Percentiles rank a stretch among this genome's conserved stretches.
phyloP scores from a whole-genome alignment of 345 rosid species.

The Crucihimalaya himalaica region DNA sequence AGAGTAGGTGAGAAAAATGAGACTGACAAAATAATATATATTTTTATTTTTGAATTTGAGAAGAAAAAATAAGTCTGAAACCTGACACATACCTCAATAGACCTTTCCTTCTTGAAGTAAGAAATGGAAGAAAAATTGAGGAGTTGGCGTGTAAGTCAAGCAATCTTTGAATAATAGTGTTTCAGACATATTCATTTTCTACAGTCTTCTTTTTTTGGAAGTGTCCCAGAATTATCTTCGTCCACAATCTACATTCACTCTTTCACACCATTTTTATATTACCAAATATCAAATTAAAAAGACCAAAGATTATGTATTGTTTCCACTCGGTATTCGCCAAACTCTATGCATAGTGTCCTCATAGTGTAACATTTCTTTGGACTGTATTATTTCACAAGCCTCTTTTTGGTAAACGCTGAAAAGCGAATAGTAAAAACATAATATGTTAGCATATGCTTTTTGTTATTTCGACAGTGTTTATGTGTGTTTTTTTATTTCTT shows the following conservation, averaged over 20 bases:
- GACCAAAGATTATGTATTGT: background rate
- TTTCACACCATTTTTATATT: conserved; percentile 18
- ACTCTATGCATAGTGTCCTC: background rate
- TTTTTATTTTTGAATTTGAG: background rate
- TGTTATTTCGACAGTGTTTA: background rate
- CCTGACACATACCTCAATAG: conserved; percentile 43
- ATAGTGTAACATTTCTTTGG: conserved; percentile 1
- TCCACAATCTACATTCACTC: conserved; percentile 27
- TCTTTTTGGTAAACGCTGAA: background rate
- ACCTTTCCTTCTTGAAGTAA: conserved; percentile 42
- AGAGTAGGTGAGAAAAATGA: conserved; percentile 39
- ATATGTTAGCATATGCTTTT: background rate
- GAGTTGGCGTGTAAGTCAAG: conserved; percentile 43
- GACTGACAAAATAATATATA: conserved; percentile 9
- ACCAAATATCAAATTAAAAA: background rate
- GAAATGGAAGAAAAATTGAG: conserved; percentile 33
- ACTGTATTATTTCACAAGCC: conserved; percentile 14
- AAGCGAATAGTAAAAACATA: background rate
- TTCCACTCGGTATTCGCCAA: conserved; percentile 13
- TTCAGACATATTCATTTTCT: conserved; percentile 34
- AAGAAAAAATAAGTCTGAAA: conserved; percentile 41
- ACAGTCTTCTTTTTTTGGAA: conserved; percentile 39
- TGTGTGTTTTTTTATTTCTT: background rate
- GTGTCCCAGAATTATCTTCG: conserved; percentile 37
- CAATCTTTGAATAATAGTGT: conserved; percentile 27